Evolutionary conservation across 805 yeast genomes (phyloP).

Genomic region (Sugiyamaella lignohabitans): DNA sequence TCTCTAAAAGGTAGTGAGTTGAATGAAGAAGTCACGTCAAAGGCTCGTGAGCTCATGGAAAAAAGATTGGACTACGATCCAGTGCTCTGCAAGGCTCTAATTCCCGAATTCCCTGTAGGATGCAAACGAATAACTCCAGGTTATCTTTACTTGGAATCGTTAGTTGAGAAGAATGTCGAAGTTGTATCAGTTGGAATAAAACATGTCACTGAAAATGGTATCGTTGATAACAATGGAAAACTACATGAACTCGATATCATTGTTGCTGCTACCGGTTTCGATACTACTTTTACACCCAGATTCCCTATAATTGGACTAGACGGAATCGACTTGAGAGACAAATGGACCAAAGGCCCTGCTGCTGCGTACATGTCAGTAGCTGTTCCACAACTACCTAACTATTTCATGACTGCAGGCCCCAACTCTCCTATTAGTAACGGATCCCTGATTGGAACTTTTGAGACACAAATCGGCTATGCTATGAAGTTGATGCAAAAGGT

Average conservation of each 20-base stretch:
- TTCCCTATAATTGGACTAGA: constrained; percentile 12
- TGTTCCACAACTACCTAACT: constrained; percentile 19
- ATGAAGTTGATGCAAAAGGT: constrained; percentile 7
- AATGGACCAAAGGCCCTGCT: constrained; percentile 9
- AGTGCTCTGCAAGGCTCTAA: constrained; percentile 13
- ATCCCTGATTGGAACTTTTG: constrained; percentile 5
- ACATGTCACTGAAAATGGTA: constrained; percentile 14
- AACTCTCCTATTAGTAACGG: constrained; percentile 11
- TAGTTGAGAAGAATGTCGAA: constrained; percentile 20
- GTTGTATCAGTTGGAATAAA: constrained; percentile 14
- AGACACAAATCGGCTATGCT: constrained; percentile 9
- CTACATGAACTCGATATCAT: constrained; percentile 19
- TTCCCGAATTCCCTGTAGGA: constrained; percentile 22
- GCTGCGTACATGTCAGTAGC: constrained; percentile 16
- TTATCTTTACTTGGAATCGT: constrained; percentile 19
- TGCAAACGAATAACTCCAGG: constrained; percentile 25
- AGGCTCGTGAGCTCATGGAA: background rate
- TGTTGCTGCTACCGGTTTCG: constrained; percentile 16
- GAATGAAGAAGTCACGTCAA: background rate
- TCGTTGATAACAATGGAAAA: constrained; percentile 26
- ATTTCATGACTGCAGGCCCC: constrained; percentile 14
- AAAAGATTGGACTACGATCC: constrained; percentile 3
- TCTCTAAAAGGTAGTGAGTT: background rate
- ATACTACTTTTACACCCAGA: constrained; percentile 8
- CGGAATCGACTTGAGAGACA: constrained; percentile 9